phyloP scores from a whole-genome alignment of 257 asterid genomes.

The Buddleja alternifolia region DNA sequence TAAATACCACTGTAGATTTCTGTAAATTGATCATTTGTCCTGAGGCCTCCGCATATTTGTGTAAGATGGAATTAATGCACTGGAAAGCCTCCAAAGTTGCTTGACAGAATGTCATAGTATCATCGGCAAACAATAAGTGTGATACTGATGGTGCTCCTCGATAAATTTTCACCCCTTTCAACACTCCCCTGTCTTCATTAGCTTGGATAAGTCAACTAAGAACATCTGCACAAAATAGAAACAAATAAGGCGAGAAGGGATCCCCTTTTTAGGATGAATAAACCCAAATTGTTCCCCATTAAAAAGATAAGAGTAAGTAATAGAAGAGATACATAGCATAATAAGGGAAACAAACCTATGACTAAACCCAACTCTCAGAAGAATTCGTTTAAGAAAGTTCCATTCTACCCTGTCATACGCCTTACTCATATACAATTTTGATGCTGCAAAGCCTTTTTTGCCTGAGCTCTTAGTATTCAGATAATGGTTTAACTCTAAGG shows the following conservation, averaged over 20 bases:
- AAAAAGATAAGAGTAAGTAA: background rate
- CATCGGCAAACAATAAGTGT: no score
- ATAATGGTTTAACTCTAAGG: background rate
- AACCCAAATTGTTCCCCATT: background rate
- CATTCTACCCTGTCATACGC: background rate
- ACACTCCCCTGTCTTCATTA: no score
- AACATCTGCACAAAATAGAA: no score
- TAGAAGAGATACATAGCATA: background rate
- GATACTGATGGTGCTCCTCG: no score
- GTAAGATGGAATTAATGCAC: background rate
- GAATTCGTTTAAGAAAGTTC: background rate
- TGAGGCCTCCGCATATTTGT: background rate
- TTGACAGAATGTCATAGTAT: background rate
- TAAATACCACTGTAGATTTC: no score
- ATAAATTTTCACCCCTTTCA: no score
- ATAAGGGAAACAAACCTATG: background rate
- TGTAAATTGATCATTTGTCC: no score
- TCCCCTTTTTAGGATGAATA: background rate
- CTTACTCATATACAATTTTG: no score
- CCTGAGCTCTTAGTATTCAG: no score
- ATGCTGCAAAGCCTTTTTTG: no score
- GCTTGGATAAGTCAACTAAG: no score
- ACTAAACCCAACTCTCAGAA: background rate
- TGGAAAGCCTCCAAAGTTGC: background rate
- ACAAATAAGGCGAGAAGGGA: no score